Percentiles rank a stretch among this genome's conserved stretches.
phyloP scores from a whole-genome alignment of 2,329 filamentous ascomycete genomes.

The Pseudopyrenochaeta lycopersici region DNA sequence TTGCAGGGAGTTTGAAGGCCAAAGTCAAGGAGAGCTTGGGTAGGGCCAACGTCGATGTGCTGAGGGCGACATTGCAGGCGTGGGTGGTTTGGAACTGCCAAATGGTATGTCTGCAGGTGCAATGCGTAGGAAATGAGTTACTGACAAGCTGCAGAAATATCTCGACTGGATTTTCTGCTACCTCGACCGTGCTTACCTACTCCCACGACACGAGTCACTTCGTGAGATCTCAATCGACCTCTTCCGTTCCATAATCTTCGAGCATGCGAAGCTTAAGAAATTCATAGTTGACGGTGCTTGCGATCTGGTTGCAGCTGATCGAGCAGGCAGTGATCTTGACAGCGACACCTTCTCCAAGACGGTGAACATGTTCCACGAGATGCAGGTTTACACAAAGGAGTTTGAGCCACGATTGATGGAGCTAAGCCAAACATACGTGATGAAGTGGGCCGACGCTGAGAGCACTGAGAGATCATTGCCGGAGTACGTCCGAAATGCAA shows the following conservation, averaged over 20 bases:
- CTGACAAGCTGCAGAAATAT: conserved; percentile 63
- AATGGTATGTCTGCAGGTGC: conserved; percentile 62
- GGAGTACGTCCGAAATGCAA: conserved; percentile 76
- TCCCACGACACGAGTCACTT: conserved; percentile 78
- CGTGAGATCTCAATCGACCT: conserved; percentile 81
- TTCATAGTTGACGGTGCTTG: conserved; percentile 76
- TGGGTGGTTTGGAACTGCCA: conserved; percentile 85
- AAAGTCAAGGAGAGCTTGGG: conserved; percentile 66
- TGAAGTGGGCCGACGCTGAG: conserved; percentile 73
- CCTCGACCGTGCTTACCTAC: conserved; percentile 86
- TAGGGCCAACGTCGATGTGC: conserved; percentile 68
- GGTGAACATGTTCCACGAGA: conserved; percentile 84
- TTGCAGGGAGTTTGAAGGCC: conserved; percentile 64
- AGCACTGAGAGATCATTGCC: conserved; percentile 70
- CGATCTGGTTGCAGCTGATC: conserved; percentile 77
- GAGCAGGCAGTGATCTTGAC: conserved; percentile 65
- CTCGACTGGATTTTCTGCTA: conserved; percentile 93
- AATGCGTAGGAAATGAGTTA: neutral
- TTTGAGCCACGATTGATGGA: conserved; percentile 82
- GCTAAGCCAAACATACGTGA: conserved; percentile 73
- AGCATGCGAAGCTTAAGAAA: conserved; percentile 60
- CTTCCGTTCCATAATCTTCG: conserved; percentile 73
- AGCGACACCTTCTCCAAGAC: conserved; percentile 74
- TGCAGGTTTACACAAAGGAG: conserved; percentile 78
- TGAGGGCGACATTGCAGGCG: conserved; percentile 66